Evolutionary conservation across 371 early-diverging fungal species (phyloP).

Genomic region (Mortierella sp.): DNA sequence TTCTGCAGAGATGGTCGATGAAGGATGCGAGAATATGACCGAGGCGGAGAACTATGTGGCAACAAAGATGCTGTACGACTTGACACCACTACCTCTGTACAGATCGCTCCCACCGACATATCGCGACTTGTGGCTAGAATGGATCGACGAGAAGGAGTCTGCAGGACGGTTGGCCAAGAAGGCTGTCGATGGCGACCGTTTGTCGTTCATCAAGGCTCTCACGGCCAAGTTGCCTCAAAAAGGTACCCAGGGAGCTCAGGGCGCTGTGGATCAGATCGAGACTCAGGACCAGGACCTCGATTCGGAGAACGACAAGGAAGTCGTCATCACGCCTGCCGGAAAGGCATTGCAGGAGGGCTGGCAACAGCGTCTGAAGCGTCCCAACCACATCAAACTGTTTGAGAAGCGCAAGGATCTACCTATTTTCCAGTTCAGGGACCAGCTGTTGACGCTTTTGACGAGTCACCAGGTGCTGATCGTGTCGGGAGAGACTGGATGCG

Average conservation of each 20-base stretch:
- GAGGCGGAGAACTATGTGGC: constrained; percentile 76
- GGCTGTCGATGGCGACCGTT: constrained; percentile 42
- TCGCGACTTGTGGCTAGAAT: constrained; percentile 77
- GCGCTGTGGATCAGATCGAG: constrained; percentile 34
- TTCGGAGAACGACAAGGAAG: constrained; percentile 4
- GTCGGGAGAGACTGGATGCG: constrained; percentile 94
- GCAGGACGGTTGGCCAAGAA: constrained; percentile 55
- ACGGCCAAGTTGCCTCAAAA: constrained; percentile 28
- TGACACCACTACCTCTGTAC: constrained; percentile 67
- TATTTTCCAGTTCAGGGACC: constrained; percentile 68
- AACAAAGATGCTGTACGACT: constrained; percentile 64
- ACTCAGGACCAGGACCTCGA: constrained; percentile 18
- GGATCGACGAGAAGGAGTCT: constrained; percentile 64
- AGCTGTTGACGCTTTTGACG: constrained; percentile 66
- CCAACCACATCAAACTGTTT: constrained; percentile 59
- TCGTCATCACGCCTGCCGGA: constrained; percentile 27
- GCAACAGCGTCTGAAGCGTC: constrained; percentile 52
- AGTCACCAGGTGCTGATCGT: constrained; percentile 80
- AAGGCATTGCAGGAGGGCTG: constrained; percentile 32
- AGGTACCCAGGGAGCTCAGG: constrained; percentile 2
- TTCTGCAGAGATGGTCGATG: constrained; percentile 52
- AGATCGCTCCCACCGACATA: constrained; percentile 71
- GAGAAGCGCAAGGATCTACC: constrained; percentile 73
- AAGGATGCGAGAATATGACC: constrained; percentile 48
- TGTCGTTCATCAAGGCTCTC: constrained; percentile 54